phyloP scores from a whole-genome alignment of 164 flowering plant species.

The Magnolia sinica region DNA sequence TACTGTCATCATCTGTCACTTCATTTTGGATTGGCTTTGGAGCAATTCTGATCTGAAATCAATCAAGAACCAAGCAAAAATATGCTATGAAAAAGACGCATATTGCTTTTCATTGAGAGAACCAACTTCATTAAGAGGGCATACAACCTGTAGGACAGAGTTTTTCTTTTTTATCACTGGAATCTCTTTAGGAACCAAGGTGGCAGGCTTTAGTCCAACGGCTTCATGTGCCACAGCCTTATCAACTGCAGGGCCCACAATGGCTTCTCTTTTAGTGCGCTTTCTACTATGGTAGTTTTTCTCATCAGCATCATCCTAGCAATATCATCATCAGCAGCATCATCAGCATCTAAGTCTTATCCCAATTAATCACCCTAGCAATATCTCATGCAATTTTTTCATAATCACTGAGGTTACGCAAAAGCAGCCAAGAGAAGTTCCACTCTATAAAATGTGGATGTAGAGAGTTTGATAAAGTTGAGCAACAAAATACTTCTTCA shows the following conservation, averaged over 20 bases:
- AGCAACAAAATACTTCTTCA: constrained; percentile 56
- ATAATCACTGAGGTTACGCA: neutral
- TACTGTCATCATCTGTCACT: constrained; percentile 29
- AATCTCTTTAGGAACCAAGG: constrained; percentile 82
- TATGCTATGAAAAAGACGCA: neutral
- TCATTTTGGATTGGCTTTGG: constrained; percentile 49
- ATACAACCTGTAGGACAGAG: constrained; percentile 66
- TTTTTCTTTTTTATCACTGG: constrained; percentile 86
- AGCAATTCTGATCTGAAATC: constrained; percentile 72
- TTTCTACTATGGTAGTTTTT: constrained; percentile 35
- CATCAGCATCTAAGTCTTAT: neutral
- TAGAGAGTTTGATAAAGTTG: neutral
- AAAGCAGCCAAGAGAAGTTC: neutral
- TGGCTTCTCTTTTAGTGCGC: constrained; percentile 56
- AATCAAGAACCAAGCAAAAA: neutral
- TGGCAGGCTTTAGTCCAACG: constrained; percentile 76
- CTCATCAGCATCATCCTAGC: constrained; percentile 37
- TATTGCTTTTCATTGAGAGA: neutral
- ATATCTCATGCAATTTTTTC: neutral
- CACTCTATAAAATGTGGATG: neutral
- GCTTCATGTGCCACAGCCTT: constrained; percentile 88
- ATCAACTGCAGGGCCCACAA: constrained; percentile 91
- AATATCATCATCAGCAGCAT: neutral
- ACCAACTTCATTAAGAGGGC: neutral
- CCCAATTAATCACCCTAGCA: neutral